Evolutionary conservation across 768 basidiomycete species (phyloP), one percentile per base, ranked within the genome.

Genomic region (Daedaleopsis sinensis): DNA sequence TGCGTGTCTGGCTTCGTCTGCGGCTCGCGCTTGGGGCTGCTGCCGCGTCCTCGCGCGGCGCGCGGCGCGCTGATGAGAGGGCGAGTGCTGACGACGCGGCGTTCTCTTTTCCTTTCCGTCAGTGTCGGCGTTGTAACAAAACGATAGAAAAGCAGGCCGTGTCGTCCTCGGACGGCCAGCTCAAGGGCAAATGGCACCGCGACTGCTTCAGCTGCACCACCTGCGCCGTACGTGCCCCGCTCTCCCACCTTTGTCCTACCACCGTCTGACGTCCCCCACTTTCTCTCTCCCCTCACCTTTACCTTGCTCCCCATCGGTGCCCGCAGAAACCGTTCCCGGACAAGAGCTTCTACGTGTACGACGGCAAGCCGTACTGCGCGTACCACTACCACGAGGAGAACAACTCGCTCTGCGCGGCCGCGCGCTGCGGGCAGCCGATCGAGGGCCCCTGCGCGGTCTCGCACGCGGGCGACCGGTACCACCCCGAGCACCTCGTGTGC

Each of bases 341-440:
- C 74, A 91, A 90, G 72, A 84, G 86, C 12, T 97, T 98, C 74
- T 97, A 96, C 72, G 93, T 97, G 49, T 87, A 87, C 65, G 92
- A 90, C 69, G 93, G 93, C 56, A 92, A 91, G 70, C 95, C 96
- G 1, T 86, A 89, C 70, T 98, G 96, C 70, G 91, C 87, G 37
- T 91, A 91, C 70, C 94, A 96, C 73, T 97, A 97, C 72, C 94
- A 96, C 74, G 91, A 94, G 75, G 87, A 87, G 49, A 96, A 96
- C 75, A 82, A 90, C 66, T 95, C 94, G 12, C 80, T 98, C 0
- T 98, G 95, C 67, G 85, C 92, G 11, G 85, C 91, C 3, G 72
- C 83, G 13, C 78, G 78, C 18, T 98, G 95, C 72, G 88, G 91
- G 3, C 85, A 89, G 72, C 95, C 95, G 6, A 94, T 98, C 65